Evolutionary conservation across 1,284 basidiomycete genomes (phyloP), one percentile per base, ranked within the genome.

Genomic region (Vanrija humicola): DNA sequence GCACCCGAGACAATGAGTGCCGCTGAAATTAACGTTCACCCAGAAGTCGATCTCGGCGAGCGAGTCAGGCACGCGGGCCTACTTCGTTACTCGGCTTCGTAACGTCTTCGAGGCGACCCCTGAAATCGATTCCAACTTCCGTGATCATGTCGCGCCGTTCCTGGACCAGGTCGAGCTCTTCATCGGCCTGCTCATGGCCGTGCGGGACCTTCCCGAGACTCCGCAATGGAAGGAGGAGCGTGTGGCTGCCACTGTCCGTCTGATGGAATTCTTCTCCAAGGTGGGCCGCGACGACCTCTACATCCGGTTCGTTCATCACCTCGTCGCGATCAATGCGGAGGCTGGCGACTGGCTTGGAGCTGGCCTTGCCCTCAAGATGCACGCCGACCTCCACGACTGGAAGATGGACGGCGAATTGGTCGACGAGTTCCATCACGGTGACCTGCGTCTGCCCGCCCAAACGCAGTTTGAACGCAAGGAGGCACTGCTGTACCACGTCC

Each of bases 381-480:
- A 98, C 72, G 90, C 95, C 26, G 92, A 98, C 70, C 80, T 96
- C 5, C 90, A 96, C 68, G 84, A 88, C 46, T 98, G 95, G 93
- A 84, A 87, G 70, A 77, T 87, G 18, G 85, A 84, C 57, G 81
- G 85, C 0, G 64, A 64, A 28, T 87, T 90, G 61, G 84, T 92
- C 29, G 85, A 88, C 6, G 87, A 88, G 3, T 90, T 93, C 85
- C 85, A 86, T 67, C 49, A 57, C 25, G 74, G 70, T 9, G 89
- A 90, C 58, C 82, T 97, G 28, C 85, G 86, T 16, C 78, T 98
- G 48, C 93, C 94, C 1, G 86, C 90, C 38, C 95, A 98, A 72
- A 93, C 89, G 0, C 87, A 91, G 52, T 98, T 97, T 76, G 89
- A 90, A 54, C 84, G 95, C 47, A 97, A 96, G 72, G 95, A 98